Percentiles rank a stretch among this genome's conserved stretches.
These are phyloP conservation scores for Funneliformis mosseae DNA, from an alignment of 192 early-diverging fungal species.

Conservation along the genomic window DNA sequence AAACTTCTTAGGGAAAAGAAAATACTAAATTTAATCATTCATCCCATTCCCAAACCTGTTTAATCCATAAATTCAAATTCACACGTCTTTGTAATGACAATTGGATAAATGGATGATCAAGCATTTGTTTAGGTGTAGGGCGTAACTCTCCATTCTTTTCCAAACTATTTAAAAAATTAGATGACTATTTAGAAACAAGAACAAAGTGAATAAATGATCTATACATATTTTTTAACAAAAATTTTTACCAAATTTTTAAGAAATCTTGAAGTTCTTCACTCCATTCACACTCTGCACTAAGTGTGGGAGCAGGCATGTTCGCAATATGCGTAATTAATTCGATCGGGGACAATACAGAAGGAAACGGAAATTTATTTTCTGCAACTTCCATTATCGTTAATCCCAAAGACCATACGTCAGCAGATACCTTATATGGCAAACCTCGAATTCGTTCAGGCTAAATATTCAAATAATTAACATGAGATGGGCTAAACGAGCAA, in stretches of 20 bases:
- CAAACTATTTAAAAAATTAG: slow-evolving; percentile 51
- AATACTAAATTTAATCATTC: slow-evolving; percentile 1
- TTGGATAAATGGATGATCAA: slow-evolving; percentile 70
- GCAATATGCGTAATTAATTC: slow-evolving; percentile 94
- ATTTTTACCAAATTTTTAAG: slow-evolving; percentile 66
- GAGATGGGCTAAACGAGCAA: background rate
- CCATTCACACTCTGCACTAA: slow-evolving; percentile 65
- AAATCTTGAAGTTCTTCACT: slow-evolving; percentile 70
- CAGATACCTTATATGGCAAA: slow-evolving; percentile 82
- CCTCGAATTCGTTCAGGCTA: slow-evolving; percentile 97
- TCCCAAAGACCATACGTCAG: slow-evolving; percentile 97
- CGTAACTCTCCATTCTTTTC: slow-evolving; percentile 73
- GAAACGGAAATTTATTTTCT: slow-evolving; percentile 90
- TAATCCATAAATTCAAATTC: slow-evolving; percentile 72
- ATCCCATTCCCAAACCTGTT: slow-evolving; percentile 63
- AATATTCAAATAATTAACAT: background rate
- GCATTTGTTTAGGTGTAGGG: slow-evolving; percentile 69
- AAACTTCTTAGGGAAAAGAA: background rate
- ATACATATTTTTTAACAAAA: slow-evolving; percentile 24
- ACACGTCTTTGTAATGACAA: slow-evolving; percentile 60
- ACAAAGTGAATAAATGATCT: slow-evolving; percentile 14
- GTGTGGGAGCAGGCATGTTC: slow-evolving; percentile 80
- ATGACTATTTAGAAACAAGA: background rate
- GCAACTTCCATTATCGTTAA: slow-evolving; percentile 94
- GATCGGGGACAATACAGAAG: slow-evolving; percentile 80